Evolutionary conservation across 805 yeast genomes (phyloP).

Genomic region (Schizosaccharomyces octosporus): DNA sequence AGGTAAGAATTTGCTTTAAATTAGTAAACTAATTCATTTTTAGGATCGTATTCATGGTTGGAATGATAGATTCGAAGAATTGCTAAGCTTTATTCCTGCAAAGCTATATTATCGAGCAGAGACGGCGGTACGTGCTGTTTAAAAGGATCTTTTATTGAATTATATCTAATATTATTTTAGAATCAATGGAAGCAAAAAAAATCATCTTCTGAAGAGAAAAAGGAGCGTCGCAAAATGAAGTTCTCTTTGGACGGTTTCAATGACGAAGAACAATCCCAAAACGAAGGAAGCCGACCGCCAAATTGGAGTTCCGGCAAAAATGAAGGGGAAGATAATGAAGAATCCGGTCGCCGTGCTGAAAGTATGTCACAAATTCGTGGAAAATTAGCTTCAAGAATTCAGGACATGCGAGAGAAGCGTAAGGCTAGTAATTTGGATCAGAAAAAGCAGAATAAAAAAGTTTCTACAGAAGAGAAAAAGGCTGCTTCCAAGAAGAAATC

Average conservation of each 20-base stretch:
- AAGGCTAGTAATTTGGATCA: neutral
- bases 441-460: neutral
- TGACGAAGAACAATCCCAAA: neutral
- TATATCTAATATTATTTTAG: neutral
- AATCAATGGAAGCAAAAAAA: neutral
- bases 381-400: neutral
- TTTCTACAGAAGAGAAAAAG: neutral
- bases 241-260: neutral
- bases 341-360: neutral
- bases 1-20: neutral
- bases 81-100: neutral
- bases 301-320: neutral
- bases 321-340: neutral
- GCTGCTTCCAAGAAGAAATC: neutral
- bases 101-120: neutral
- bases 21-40: neutral
- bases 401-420: neutral
- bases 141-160: no score
- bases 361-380: neutral
- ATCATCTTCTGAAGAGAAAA: neutral
- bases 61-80: neutral
- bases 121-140: neutral
- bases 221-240: neutral
- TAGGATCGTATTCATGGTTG: neutral
- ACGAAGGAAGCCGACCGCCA: neutral